Evolutionary conservation across 768 basidiomycete genomes (phyloP), one percentile per base, ranked within the genome.

Genomic region (Pleurotus tuoliensis): DNA sequence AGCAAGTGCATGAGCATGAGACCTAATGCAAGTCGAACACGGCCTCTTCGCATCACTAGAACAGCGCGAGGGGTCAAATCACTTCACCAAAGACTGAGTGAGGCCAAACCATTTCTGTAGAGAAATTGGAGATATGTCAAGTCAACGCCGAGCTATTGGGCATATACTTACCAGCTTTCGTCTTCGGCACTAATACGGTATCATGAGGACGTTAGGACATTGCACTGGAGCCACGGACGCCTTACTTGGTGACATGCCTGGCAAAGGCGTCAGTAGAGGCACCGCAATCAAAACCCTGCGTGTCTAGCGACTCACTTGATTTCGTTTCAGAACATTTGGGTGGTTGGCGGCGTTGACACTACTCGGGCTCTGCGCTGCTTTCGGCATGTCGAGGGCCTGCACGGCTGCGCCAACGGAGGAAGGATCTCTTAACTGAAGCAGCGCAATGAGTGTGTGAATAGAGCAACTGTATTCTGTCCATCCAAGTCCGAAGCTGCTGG

Each of bases 21-120:
- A 90, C 30, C 88, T 82, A 57, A 84, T 74, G 64, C 89, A 90
- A 2, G 89, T 90, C 24, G 88, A 84, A 64, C 89, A 90, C 4
- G 89, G 89, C 41, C 84, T 73, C 64, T 86, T 84, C 5, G 88
- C 87, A 62, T 91, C 89, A 66, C 88, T 90, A 58, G 56, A 43
- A 51, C 47, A 16, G 51, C 15, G 25, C 27, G 49, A 13, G 30
- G 39, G 30, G 30, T 34, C 30, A 34, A 34, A 34, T 34, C 30
- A 34, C 30, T 34, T 34, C 30, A 34, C 30, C 30, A 34, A 34
- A 34, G 30, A 34, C 30, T 45, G 34, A 37, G n/a, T 30, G 18
- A 55, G 41, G 30, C 18, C 55, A 51, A 54, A 86, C 85, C 84
- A 87, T 83, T 87, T 86, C 84, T 85, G 48, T 48, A 40, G 45